Conservation (phyloP, 352 stramenopile genomes). For the Globisporangium heterothallicum region DNA sequence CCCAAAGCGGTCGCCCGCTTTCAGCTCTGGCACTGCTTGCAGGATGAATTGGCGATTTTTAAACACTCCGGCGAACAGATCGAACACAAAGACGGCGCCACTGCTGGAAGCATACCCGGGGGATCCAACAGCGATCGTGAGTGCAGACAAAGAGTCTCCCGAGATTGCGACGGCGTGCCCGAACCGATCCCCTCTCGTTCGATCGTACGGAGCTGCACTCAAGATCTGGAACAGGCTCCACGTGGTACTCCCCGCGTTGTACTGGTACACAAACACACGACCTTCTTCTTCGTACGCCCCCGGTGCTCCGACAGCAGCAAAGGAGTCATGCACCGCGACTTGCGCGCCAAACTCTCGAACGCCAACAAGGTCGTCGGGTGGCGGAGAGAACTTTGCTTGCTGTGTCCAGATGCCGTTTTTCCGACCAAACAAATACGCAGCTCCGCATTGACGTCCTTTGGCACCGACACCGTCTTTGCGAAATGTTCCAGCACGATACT, state of each 20-base stretch:
- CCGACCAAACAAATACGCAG: conserved; percentile 57
- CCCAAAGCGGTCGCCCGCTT: conserved; percentile 57
- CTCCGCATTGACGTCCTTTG: conserved; percentile 69
- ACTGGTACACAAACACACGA: conserved; percentile 74
- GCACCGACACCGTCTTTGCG: conserved; percentile 42
- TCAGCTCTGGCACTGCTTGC: conserved; percentile 36
- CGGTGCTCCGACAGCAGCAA: conserved; percentile 56
- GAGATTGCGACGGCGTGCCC: conserved; percentile 66
- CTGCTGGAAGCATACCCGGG: conserved; percentile 48
- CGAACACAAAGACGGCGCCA: conserved; percentile 76
- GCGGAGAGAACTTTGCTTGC: conserved; percentile 44
- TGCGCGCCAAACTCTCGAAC: conserved; percentile 52
- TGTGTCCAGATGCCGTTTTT: conserved; percentile 46
- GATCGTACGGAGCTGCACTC: conserved; percentile 38
- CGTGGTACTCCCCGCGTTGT: conserved; percentile 21
- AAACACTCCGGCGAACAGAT: conserved; percentile 53
- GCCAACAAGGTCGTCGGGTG: conserved; percentile 26
- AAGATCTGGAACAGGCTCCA: conserved; percentile 74
- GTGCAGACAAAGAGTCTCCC: conserved; percentile 21
- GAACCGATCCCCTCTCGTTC: conserved; percentile 52
- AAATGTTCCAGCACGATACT: conserved; percentile 59
- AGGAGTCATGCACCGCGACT: conserved; percentile 44
- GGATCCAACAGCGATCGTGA: conserved; percentile 61
- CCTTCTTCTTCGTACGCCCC: conserved; percentile 50
- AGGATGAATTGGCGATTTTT: conserved; percentile 63